phyloP scores from a whole-genome alignment of 192 early-diverging fungal genomes.

The Podila verticillata region DNA sequence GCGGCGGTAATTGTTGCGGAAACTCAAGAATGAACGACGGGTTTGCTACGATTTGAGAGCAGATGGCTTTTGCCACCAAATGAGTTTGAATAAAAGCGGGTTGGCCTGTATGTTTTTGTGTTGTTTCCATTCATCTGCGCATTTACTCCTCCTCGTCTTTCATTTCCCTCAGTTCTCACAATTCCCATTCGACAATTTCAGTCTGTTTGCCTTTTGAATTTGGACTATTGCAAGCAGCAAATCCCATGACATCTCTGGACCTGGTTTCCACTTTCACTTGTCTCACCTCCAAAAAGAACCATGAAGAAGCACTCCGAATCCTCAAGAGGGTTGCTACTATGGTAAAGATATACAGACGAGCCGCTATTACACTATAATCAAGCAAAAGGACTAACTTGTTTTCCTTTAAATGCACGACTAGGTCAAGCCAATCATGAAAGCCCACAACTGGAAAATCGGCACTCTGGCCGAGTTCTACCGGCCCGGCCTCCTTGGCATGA shows the following conservation, averaged over 20 bases:
- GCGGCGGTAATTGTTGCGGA: slow-evolving; percentile 42
- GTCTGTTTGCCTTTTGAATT: background rate
- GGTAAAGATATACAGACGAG: slow-evolving; percentile 8
- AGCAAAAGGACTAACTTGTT: background rate
- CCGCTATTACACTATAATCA: background rate
- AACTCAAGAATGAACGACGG: slow-evolving; percentile 3
- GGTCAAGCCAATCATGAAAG: slow-evolving; percentile 78
- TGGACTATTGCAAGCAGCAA: background rate
- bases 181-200: slow-evolving; percentile 7
- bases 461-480: slow-evolving; percentile 71
- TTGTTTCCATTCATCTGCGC: background rate
- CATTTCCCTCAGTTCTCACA: background rate
- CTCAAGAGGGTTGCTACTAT: slow-evolving; percentile 53
- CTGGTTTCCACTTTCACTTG: slow-evolving; percentile 20
- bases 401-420: slow-evolving; percentile 10
- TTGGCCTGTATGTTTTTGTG: background rate
- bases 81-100: background rate
- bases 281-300: slow-evolving; percentile 45
- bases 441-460: slow-evolving; percentile 64
- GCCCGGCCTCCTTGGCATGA: slow-evolving; percentile 69
- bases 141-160: background rate
- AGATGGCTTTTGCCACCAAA: slow-evolving; percentile 11
- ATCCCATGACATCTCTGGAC: slow-evolving; percentile 5
- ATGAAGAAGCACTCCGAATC: slow-evolving; percentile 54
- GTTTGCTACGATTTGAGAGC: background rate